Base-by-base conservation (phyloP, 768 basidiomycete species). In the Gautieria morchelliformis region DNA sequence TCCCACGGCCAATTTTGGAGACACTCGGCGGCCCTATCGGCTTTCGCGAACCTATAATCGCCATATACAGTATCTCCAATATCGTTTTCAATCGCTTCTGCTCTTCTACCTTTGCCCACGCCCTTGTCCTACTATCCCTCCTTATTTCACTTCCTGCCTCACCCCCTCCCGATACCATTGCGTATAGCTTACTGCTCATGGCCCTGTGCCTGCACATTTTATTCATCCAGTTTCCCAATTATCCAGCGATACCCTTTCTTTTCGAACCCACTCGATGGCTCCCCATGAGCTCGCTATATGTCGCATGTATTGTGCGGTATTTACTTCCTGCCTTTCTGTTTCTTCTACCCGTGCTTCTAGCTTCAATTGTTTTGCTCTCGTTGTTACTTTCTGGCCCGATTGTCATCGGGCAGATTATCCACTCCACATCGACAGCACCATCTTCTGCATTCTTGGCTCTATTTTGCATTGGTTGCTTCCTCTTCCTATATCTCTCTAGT, bases 131-230 rank as follows among this genome's bases (percentile, higher is more conserved):
- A 3, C 9, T 50, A 17, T 57, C 56, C 15, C 22, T 40, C 32
- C 10, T 57, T 22, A 33, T 37, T 27, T 50, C 56, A 14, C 37
- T 24, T n/a, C 35, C 42, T 3, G 17, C 32, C n/a, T 19, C 45
- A n/a, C 35, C 46, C 32, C 19, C 35, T n/a, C 56, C 56, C 19
- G 56, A 50, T 19, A 10, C 56, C 5, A 11, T 17, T n/a, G 12
- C 46, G 7, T 49, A 49, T 40, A 50, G 12, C 19, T 12, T 49
- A 17, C 37, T 57, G 14, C 32, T 57, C 11, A 2, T 33, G 11
- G 22, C 48, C 9, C 24, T 57, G 11, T 57, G 44, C 37, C n/a
- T 57, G n/a, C 56, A 57, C 19, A 57, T 57, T 35, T 35, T 57
- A 33, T 49, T 49, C 24, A n/a, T 39, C 11, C 45, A 57, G 33